A percentile compares a stretch with the other conserved stretches of the same genome.
Evolutionary conservation across 2,329 filamentous ascomycete species (phyloP).

Genomic region (Raffaelea ambrosiae): DNA sequence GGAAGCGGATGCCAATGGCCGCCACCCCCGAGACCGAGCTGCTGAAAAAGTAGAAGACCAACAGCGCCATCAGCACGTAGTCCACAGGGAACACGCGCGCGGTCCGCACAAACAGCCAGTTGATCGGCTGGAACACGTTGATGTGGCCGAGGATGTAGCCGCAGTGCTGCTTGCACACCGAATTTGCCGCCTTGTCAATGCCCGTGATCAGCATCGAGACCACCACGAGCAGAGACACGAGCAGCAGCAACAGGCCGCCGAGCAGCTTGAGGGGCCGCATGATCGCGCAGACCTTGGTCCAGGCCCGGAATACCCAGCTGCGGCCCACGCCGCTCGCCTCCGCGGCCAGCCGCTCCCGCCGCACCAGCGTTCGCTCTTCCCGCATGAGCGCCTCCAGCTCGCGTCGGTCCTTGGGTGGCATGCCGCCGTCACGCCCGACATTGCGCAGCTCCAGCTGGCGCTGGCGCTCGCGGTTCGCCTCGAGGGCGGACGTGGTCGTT

Average conservation of each 20-base stretch:
- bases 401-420: constrained; percentile 77
- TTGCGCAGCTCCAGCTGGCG: constrained; percentile 83
- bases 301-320: constrained; percentile 62
- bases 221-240: constrained; percentile 70
- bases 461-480: constrained; percentile 84
- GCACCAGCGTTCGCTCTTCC: constrained; percentile 85
- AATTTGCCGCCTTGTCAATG: constrained; percentile 95
- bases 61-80: constrained; percentile 77
- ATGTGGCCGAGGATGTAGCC: constrained; percentile 84
- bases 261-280: constrained; percentile 85
- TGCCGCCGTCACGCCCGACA: constrained; percentile 61
- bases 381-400: constrained; percentile 81
- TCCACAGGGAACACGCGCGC: constrained; percentile 84
- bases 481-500: constrained; percentile 70
- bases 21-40: constrained; percentile 82
- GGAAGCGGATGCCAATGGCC: constrained; percentile 83
- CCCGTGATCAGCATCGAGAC: constrained; percentile 90
- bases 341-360: constrained; percentile 77
- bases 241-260: constrained; percentile 68
- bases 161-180: constrained; percentile 79
- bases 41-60: constrained; percentile 82
- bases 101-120: constrained; percentile 76
- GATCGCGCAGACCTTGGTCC: constrained; percentile 72
- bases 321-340: constrained; percentile 73
- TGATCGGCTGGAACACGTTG: constrained; percentile 91